These are phyloP conservation scores for Endothia cerciana DNA, from an alignment of 2,329 filamentous ascomycete species.

Conservation along the genomic window DNA sequence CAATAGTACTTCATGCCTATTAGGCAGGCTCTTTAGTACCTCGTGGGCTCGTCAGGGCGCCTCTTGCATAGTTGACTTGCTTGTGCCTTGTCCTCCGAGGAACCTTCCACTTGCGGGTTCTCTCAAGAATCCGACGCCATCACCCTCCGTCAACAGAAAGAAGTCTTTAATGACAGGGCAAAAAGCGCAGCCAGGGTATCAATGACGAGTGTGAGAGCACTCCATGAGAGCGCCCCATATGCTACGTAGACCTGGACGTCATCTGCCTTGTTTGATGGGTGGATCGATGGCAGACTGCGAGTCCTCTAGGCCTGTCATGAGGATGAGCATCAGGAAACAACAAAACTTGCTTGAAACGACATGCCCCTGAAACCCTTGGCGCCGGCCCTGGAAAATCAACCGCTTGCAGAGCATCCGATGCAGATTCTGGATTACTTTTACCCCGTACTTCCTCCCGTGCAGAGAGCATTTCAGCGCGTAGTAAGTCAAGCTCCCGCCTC, in stretches of 20 bases:
- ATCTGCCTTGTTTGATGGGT: background rate
- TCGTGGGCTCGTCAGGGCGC: background rate
- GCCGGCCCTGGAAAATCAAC: constrained; percentile 3
- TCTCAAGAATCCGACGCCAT: background rate
- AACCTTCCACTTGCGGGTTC: background rate
- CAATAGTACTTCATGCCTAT: background rate
- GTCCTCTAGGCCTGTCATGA: background rate
- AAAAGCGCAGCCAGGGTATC: background rate
- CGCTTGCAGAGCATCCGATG: background rate
- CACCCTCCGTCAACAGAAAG: background rate
- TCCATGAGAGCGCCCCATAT: background rate
- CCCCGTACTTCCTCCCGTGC: background rate
- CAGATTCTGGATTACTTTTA: background rate
- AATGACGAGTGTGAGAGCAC: constrained; percentile 1
- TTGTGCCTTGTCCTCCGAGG: background rate
- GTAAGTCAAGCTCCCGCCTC: background rate
- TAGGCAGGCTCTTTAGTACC: background rate
- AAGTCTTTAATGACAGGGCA: background rate
- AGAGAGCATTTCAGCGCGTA: background rate
- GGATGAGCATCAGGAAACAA: background rate
- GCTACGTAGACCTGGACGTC: background rate
- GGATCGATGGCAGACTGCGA: background rate
- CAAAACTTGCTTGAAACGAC: background rate
- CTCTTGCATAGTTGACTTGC: background rate
- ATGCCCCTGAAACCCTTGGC: background rate